phyloP scores from a whole-genome alignment of 2,329 filamentous ascomycete genomes.

The Sarocladium oryzae region DNA sequence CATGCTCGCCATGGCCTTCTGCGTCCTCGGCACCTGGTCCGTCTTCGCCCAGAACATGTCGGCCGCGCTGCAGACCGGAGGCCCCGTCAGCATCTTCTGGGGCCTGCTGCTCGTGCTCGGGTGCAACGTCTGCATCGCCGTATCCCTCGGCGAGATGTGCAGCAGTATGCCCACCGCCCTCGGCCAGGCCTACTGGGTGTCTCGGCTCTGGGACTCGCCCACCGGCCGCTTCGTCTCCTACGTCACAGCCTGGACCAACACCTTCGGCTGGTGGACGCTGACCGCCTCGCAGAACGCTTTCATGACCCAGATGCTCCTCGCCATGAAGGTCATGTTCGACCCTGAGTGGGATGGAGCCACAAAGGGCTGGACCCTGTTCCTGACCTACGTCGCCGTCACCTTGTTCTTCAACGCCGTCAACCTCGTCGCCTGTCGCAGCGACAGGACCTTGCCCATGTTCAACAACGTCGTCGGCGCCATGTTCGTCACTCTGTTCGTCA shows the following conservation, averaged over 20 bases:
- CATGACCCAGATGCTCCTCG: conserved; percentile 43
- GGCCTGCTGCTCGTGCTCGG: conserved; percentile 37
- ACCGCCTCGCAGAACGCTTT: conserved; percentile 42
- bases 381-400: conserved; percentile 41
- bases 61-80: conserved; percentile 39
- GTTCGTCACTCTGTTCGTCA: conserved; percentile 38
- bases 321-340: conserved; percentile 40
- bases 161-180: conserved; percentile 46
- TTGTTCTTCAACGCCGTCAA: conserved; percentile 36
- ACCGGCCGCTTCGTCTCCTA: conserved; percentile 38
- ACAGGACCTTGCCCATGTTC: conserved; percentile 27
- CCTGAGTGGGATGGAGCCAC: conserved; percentile 31
- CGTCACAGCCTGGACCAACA: conserved; percentile 47
- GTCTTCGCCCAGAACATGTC: conserved; percentile 36
- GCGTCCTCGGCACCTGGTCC: conserved; percentile 42
- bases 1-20: conserved; percentile 44
- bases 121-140: conserved; percentile 39
- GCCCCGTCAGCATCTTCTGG: conserved; percentile 40
- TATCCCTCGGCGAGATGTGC: conserved; percentile 41
- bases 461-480: conserved; percentile 43
- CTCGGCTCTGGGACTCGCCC: conserved; percentile 20
- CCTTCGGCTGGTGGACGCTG: conserved; percentile 46
- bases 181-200: conserved; percentile 43
- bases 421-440: conserved; percentile 33
- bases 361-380: conserved; percentile 38